Evolutionary conservation across 2,329 filamentous ascomycete species (phyloP).

Genomic region (Fusarium mangiferae): DNA sequence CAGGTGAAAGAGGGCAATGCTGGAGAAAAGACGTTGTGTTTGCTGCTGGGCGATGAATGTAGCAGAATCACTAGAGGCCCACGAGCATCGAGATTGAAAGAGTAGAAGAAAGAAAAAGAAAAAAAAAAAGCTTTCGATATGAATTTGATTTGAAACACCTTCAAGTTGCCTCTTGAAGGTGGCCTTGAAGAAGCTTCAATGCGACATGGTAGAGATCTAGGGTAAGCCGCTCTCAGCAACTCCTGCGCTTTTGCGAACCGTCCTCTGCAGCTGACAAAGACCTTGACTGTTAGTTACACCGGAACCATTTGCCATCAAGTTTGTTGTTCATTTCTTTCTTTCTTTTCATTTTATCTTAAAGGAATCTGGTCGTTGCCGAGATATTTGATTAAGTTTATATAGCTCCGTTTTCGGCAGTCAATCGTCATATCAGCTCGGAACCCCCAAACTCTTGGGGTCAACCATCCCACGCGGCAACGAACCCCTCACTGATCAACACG

Average conservation of each 20-base stretch:
- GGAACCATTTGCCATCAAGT: neutral
- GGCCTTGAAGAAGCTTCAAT: neutral
- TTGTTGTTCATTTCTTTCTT: neutral
- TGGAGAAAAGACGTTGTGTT: neutral
- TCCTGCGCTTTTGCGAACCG: neutral
- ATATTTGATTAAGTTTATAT: neutral
- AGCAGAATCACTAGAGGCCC: neutral
- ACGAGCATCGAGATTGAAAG: neutral
- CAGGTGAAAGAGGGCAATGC: too few relatives aligned
- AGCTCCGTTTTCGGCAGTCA: conserved; percentile 2
- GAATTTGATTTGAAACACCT: neutral
- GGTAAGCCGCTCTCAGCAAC: conserved; percentile 7
- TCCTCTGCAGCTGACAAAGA: conserved; percentile 6
- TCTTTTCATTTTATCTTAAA: neutral
- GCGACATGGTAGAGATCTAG: conserved; percentile 1
- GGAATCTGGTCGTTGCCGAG: neutral
- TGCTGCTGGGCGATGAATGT: too few relatives aligned
- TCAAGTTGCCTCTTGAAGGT: neutral
- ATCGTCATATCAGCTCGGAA: conserved; percentile 2
- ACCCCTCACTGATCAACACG: conserved; percentile 34
- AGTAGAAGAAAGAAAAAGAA: neutral
- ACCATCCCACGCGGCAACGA: conserved; percentile 7
- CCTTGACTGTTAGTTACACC: neutral
- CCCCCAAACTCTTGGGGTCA: conserved; percentile 35
- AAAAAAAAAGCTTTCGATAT: too few relatives aligned